A percentile compares a stretch with the other conserved stretches of the same genome.
Conservation (phyloP, 2,329 filamentous ascomycete genomes). For the Penicillium sp. region DNA sequence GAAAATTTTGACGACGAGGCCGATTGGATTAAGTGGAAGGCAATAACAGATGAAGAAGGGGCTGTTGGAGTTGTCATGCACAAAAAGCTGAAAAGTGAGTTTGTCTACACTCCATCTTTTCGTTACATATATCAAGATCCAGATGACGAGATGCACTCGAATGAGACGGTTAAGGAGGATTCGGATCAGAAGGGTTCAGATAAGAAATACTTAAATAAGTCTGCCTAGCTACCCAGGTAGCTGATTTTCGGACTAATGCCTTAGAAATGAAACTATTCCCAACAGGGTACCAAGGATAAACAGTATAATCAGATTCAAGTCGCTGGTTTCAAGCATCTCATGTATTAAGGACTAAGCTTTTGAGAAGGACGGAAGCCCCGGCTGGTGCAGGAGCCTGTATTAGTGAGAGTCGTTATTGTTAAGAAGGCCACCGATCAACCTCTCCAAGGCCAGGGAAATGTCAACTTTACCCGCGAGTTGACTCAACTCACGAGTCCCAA, state of each 20-base stretch:
- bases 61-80: conserved; percentile 18
- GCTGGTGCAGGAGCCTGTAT: not conserved
- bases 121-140: conserved; percentile 1
- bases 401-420: not conserved
- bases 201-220: too few species aligned
- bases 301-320: too few species aligned
- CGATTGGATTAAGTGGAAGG: conserved; percentile 13
- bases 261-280: too few species aligned
- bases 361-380: too few species aligned
- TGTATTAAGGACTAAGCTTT: too few species aligned
- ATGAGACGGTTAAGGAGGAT: too few species aligned
- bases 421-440: not conserved
- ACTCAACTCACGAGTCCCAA: not conserved
- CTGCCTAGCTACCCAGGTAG: too few species aligned
- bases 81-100: conserved; percentile 13
- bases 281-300: too few species aligned
- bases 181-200: too few species aligned
- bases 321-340: too few species aligned
- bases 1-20: conserved; percentile 10
- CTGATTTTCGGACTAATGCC: too few species aligned
- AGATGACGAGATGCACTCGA: too few species aligned
- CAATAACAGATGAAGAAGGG: conserved; percentile 20
- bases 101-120: conserved; percentile 15
- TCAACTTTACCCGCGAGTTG: not conserved
- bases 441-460: not conserved